phyloP scores from a whole-genome alignment of 768 basidiomycete genomes.

The Mycena rosella region DNA sequence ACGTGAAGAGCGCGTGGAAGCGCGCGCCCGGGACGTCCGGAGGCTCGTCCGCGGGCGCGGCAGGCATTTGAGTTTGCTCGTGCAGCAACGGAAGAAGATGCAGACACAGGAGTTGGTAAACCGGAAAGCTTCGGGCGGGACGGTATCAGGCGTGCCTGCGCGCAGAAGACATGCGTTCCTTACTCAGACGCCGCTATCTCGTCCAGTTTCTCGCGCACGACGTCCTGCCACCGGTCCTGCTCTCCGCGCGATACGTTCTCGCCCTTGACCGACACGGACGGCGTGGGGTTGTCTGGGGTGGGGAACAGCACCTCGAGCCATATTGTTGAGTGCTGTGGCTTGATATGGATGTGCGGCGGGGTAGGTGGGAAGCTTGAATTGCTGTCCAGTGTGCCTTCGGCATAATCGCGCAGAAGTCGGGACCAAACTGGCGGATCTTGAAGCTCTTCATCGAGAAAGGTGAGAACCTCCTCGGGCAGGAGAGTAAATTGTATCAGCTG shows the following conservation, averaged over 20 bases:
- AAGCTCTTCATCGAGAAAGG: conserved; percentile 56
- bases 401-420: conserved; percentile 36
- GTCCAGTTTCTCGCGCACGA: conserved; percentile 52
- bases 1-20: conserved; percentile 77
- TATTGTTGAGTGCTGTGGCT: conserved; percentile 41
- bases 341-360: conserved; percentile 53
- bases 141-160: not conserved
- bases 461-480: conserved; percentile 68
- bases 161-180: conserved; percentile 26
- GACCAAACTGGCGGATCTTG: conserved; percentile 41
- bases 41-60: conserved; percentile 4
- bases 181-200: conserved; percentile 53
- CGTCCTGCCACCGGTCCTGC: conserved; percentile 62
- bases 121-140: conserved; percentile 65
- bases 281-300: conserved; percentile 13
- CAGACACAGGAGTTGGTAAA: conserved; percentile 69
- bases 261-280: conserved; percentile 59
- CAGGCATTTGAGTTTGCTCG: conserved; percentile 41
- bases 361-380: conserved; percentile 28
- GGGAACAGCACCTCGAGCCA: conserved; percentile 54
- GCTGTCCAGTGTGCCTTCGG: not conserved
- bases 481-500: conserved; percentile 73
- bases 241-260: conserved; percentile 58
- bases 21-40: not conserved
- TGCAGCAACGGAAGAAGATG: conserved; percentile 71